These are phyloP conservation scores for Isatis tinctoria DNA, from an alignment of 345 rosid genomes.

Conservation along the genomic window DNA sequence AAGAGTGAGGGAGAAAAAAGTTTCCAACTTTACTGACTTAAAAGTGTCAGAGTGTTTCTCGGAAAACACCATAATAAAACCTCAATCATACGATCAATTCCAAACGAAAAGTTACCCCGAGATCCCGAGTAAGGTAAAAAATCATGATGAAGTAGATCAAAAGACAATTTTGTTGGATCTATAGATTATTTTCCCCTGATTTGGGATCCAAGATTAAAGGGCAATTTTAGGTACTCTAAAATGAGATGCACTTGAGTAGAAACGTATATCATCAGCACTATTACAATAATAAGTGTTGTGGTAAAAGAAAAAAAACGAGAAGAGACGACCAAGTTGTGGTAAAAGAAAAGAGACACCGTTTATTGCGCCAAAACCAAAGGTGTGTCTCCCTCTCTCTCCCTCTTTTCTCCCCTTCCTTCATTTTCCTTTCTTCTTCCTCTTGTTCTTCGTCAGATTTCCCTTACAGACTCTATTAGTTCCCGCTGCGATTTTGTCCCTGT, in stretches of 20 bases:
- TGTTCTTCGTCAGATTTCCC: neutral
- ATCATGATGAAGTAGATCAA: neutral
- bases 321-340: slow-evolving; percentile 13
- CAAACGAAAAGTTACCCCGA: neutral
- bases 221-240: neutral
- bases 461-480: slow-evolving; percentile 9
- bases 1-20: neutral
- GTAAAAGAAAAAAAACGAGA: neutral
- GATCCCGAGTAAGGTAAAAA: neutral
- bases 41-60: neutral
- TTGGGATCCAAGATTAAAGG: neutral
- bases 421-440: neutral
- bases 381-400: neutral
- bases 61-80: neutral
- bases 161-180: neutral
- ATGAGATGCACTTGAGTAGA: neutral
- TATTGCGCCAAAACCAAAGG: slow-evolving; percentile 35
- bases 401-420: neutral
- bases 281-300: neutral
- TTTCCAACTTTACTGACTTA: neutral
- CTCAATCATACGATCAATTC: neutral
- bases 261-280: too few relatives aligned
- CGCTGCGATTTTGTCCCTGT: neutral
- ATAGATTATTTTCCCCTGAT: neutral
- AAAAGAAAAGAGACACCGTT: neutral